phyloP scores from a whole-genome alignment of 345 rosid species.

The Pistacia vera region DNA sequence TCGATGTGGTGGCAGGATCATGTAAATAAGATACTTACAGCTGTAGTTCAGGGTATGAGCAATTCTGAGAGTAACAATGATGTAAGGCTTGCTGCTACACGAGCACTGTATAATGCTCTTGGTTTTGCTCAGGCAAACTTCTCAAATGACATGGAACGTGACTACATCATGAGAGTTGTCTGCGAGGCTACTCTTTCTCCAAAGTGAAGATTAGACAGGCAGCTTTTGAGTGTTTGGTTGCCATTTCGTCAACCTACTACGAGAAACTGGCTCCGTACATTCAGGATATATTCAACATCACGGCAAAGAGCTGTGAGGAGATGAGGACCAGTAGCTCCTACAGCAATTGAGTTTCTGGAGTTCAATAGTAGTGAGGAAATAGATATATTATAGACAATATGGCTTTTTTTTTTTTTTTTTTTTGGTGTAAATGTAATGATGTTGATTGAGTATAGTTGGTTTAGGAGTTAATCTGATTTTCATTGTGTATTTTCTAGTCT shows the following conservation, averaged over 20 bases:
- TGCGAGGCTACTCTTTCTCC: conserved; percentile 37
- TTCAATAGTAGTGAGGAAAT: conserved; percentile 37
- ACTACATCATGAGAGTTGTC: conserved; percentile 39
- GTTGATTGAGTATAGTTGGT: no score
- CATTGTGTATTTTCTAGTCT: background rate
- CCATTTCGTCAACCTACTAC: conserved; percentile 34
- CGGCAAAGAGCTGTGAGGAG: conserved; percentile 33
- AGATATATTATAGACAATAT: conserved; percentile 38
- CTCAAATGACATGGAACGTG: conserved; percentile 32
- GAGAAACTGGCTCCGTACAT: conserved; percentile 35
- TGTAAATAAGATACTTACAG: conserved; percentile 73
- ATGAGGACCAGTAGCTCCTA: conserved; percentile 33
- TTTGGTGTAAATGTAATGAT: background rate
- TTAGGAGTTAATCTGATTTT: no score
- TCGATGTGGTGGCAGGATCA: conserved; percentile 81
- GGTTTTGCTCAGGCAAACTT: conserved; percentile 41
- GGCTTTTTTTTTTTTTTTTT: background rate
- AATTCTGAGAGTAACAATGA: conserved; percentile 32
- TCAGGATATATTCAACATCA: conserved; percentile 32
- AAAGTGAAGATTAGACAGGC: conserved; percentile 35
- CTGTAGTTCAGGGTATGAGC: conserved; percentile 54
- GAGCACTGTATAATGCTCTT: conserved; percentile 33
- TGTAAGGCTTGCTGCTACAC: conserved; percentile 35
- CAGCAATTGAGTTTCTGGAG: conserved; percentile 40
- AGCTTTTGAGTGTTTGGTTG: conserved; percentile 36